These are phyloP conservation scores for Mycothermus thermophilus DNA, from an alignment of 495 filamentous ascomycete species.

Conservation along the genomic window DNA sequence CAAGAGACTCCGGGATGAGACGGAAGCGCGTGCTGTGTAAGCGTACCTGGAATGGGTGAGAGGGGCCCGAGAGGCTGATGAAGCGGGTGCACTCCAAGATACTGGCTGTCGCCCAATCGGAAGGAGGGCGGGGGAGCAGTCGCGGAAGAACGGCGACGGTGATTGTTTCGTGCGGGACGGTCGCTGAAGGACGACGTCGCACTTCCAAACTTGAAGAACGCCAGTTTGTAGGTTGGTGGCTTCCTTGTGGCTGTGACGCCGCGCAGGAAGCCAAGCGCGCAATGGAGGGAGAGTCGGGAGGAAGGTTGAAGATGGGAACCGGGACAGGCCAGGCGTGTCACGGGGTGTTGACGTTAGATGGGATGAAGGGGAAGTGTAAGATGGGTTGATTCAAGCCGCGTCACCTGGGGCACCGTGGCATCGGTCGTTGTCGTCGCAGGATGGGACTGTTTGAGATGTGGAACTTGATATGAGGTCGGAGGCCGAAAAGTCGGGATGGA, in stretches of 20 bases:
- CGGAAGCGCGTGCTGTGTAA: slow-evolving; percentile 3
- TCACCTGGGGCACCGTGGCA: too few species aligned
- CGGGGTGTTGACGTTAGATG: too few species aligned
- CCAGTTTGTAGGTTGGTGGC: slow-evolving; percentile 21
- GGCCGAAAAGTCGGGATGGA: too few species aligned
- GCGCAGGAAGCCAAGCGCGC: slow-evolving; percentile 1
- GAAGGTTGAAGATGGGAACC: too few species aligned
- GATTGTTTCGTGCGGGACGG: slow-evolving; percentile 25
- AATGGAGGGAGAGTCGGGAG: neutral
- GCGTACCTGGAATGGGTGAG: slow-evolving; percentile 32
- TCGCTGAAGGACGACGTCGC: slow-evolving; percentile 32
- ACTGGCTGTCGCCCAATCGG: slow-evolving; percentile 20
- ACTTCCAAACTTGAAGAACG: slow-evolving; percentile 23
- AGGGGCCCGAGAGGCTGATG: slow-evolving; percentile 21
- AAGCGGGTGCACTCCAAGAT: slow-evolving; percentile 28
- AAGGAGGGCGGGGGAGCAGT: slow-evolving; percentile 12
- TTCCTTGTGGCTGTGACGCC: neutral
- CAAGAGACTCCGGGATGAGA: neutral
- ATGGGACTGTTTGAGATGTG: too few species aligned
- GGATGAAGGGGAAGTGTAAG: too few species aligned
- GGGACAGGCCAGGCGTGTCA: too few species aligned
- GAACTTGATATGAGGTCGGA: too few species aligned
- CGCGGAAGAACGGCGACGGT: slow-evolving; percentile 27
- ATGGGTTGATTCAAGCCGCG: too few species aligned
- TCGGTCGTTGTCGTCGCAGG: too few species aligned